A percentile compares a stretch with the other conserved stretches of the same genome.
Conservation (phyloP, 1,284 basidiomycete genomes). For the Boletus semigastroideus region DNA sequence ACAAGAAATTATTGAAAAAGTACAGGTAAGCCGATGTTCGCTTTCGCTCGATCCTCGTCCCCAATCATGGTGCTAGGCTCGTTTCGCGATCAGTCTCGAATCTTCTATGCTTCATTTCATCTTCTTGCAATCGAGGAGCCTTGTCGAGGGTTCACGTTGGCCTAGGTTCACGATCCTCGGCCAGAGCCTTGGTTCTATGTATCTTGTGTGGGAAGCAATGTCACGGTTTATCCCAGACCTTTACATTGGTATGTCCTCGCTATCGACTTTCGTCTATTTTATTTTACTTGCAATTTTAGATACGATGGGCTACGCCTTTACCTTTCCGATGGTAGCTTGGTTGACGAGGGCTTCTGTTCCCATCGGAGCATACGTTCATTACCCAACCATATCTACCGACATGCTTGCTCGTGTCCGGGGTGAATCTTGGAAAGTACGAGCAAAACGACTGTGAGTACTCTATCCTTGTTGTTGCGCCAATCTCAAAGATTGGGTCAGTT, state of each 20-base stretch:
- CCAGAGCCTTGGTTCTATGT: constrained; percentile 87
- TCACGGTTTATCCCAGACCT: constrained; percentile 77
- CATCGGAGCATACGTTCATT: constrained; percentile 93
- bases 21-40: constrained; percentile 55
- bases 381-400: constrained; percentile 92
- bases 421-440: constrained; percentile 69
- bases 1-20: constrained; percentile 79
- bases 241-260: constrained; percentile 70
- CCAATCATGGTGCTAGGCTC: constrained; percentile 48
- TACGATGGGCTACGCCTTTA: constrained; percentile 98
- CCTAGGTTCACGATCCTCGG: constrained; percentile 87
- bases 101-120: constrained; percentile 73
- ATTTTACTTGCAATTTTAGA: constrained; percentile 49
- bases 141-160: constrained; percentile 87
- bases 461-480: neutral
- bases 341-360: constrained; percentile 57
- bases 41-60: neutral
- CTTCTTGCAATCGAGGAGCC: constrained; percentile 66
- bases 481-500: constrained; percentile 46
- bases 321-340: constrained; percentile 74
- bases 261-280: neutral
- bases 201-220: constrained; percentile 83
- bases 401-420: constrained; percentile 85
- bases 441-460: constrained; percentile 26
- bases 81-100: constrained; percentile 81